These are phyloP conservation scores for Ilex asprella DNA, from an alignment of 257 asterid species.

Conservation along the genomic window DNA sequence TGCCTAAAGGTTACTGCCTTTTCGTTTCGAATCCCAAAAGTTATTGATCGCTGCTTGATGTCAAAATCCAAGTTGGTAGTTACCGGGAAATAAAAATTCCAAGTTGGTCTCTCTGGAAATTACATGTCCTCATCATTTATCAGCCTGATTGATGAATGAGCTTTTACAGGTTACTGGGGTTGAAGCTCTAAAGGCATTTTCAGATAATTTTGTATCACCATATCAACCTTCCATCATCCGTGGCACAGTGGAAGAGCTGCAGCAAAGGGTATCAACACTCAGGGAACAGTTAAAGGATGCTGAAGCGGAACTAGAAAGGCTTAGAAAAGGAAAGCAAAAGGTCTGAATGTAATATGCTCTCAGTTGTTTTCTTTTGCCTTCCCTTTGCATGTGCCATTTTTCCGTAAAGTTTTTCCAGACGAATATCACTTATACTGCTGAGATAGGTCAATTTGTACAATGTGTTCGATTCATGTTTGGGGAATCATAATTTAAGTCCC, in stretches of 20 bases:
- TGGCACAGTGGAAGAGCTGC: constrained; percentile 63
- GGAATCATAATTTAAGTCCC: background rate
- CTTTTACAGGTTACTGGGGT: constrained; percentile 71
- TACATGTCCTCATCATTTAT: too few species aligned
- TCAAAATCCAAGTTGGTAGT: too few species aligned
- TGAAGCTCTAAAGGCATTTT: constrained; percentile 69
- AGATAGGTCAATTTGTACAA: background rate
- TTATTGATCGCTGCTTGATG: background rate
- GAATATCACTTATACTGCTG: background rate
- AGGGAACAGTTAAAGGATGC: constrained; percentile 58
- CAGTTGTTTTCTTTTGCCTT: background rate
- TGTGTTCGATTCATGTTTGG: background rate
- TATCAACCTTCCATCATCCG: constrained; percentile 50
- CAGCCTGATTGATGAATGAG: background rate
- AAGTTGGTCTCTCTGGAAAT: background rate
- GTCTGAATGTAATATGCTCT: constrained; percentile 12
- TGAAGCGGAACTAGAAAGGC: constrained; percentile 59
- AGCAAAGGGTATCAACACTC: constrained; percentile 49
- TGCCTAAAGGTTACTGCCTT: too few species aligned
- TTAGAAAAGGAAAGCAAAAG: constrained; percentile 75
- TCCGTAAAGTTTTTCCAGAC: background rate
- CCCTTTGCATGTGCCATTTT: background rate
- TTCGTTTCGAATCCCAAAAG: background rate
- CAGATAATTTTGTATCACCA: constrained; percentile 50
- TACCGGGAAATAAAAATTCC: too few species aligned